A percentile compares a stretch with the other conserved stretches of the same genome.
phyloP scores from a whole-genome alignment of 2,329 filamentous ascomycete species.

The Diaporthe sp. region DNA sequence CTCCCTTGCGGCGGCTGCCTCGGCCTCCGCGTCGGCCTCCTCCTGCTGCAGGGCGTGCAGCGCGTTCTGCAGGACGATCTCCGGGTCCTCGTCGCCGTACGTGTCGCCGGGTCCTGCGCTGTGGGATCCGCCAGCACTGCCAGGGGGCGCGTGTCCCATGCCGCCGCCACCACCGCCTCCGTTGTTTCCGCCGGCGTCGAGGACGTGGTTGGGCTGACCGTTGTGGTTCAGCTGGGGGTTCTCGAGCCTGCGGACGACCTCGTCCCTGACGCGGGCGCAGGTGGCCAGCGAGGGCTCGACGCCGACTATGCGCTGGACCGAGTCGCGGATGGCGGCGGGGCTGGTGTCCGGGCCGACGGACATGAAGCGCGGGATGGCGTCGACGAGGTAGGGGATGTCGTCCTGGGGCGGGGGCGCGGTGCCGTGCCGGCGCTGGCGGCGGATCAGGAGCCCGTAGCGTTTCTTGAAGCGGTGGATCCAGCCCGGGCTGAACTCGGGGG shows the following conservation, averaged over 20 bases:
- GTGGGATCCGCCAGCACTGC: slow-evolving; percentile 37
- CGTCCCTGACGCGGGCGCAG: slow-evolving; percentile 71
- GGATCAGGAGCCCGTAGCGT: slow-evolving; percentile 70
- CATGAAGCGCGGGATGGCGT: slow-evolving; percentile 72
- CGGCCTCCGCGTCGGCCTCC: slow-evolving; percentile 70
- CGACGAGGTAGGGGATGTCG: slow-evolving; percentile 71
- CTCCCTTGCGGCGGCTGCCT: slow-evolving; percentile 66
- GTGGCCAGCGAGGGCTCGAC: slow-evolving; percentile 67
- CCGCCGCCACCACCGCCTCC: slow-evolving; percentile 3
- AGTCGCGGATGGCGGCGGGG: slow-evolving; percentile 70
- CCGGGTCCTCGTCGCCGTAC: slow-evolving; percentile 66
- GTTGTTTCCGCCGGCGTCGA: slow-evolving; percentile 41
- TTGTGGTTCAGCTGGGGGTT: slow-evolving; percentile 45
- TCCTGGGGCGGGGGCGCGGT: slow-evolving; percentile 64
- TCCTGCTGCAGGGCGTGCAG: slow-evolving; percentile 71
- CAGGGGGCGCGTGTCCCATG: slow-evolving; percentile 35
- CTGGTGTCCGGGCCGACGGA: slow-evolving; percentile 69
- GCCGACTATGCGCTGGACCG: slow-evolving; percentile 67
- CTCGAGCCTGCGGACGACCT: slow-evolving; percentile 62
- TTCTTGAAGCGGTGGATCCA: slow-evolving; percentile 77
- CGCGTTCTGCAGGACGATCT: slow-evolving; percentile 71
- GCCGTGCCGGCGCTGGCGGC: slow-evolving; percentile 67
- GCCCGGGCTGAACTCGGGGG: slow-evolving; percentile 73
- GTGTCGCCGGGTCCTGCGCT: slow-evolving; percentile 47
- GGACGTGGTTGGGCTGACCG: slow-evolving; percentile 39